A percentile compares a stretch with the other conserved stretches of the same genome.
These are phyloP conservation scores for Heritiera fomes DNA, from an alignment of 345 rosid species.

Conservation along the genomic window DNA sequence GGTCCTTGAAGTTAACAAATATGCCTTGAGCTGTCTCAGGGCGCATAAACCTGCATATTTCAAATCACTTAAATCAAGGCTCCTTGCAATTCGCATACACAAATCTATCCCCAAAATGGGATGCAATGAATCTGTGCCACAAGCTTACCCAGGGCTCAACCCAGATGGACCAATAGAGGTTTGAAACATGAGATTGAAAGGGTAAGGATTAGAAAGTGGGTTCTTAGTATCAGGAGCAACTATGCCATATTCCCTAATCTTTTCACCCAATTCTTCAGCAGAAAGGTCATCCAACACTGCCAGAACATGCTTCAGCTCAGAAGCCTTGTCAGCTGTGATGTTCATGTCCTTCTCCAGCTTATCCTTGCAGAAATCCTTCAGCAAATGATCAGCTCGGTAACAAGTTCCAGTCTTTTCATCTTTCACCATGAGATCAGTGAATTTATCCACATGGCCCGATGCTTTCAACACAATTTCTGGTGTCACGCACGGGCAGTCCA, in stretches of 20 bases:
- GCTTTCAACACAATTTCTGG: conserved; percentile 93
- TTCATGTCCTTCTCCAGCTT: conserved; percentile 80
- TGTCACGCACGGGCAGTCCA: conserved; percentile 92
- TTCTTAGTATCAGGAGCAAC: conserved; percentile 80
- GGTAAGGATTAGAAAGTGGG: conserved; percentile 83
- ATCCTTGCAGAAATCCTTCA: conserved; percentile 82
- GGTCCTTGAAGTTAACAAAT: conserved; percentile 85
- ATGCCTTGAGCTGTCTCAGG: conserved; percentile 99
- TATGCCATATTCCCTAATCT: conserved; percentile 77
- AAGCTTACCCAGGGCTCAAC: conserved; percentile 60
- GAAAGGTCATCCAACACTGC: conserved; percentile 84
- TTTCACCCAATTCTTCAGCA: conserved; percentile 70
- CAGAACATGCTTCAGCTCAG: conserved; percentile 72
- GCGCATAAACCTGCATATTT: conserved; percentile 75
- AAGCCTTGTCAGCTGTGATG: conserved; percentile 65
- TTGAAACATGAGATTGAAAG: conserved; percentile 92
- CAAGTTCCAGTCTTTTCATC: conserved; percentile 84
- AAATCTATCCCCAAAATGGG: not conserved
- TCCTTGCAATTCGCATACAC: not conserved
- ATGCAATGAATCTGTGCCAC: not conserved
- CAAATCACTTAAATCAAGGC: not conserved
- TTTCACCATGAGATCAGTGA: conserved; percentile 96
- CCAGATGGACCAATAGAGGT: conserved; percentile 97
- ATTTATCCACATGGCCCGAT: conserved; percentile 95
- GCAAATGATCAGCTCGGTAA: conserved; percentile 87